Base-by-base conservation (phyloP, 805 yeast genomes). In the Kregervanrija fluxuum region DNA sequence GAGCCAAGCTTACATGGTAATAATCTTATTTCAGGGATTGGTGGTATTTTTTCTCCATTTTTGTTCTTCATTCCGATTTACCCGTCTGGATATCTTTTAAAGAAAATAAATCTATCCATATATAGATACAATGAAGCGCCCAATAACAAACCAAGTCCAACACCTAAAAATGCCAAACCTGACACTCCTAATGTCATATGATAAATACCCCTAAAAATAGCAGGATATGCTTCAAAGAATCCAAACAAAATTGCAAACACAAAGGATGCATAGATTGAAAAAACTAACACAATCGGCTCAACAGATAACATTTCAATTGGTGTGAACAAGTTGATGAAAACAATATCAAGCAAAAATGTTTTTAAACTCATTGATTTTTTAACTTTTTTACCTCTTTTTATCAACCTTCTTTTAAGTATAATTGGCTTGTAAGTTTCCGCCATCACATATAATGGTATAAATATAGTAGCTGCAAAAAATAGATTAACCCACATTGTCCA, bases 341-440 rank as follows among this genome's bases (percentile, higher is more conserved):
- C 51, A 13, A 81, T 68, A 5, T 64, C 54, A 53, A 73, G 70
- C 37, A 80, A 39, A 47, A 73, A 71, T 38, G 67, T 63, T 8
- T 49, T 56, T 15, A 60, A 33, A 8, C 68, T 65, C 46, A 64
- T 54, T 6, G 64, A 54, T 42, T 67, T 62, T 22, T 67, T 66
- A 37, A 80, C 56, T 35, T 69, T 71, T 47, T 78, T 48, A 9
- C 82, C 82, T 61, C 88, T 74, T 58, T 74, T 71, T 43, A 63
- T 62, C 14, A 89, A 87, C 59, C 91, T 72, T 35, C 60, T 64
- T 48, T 66, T 71, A 66, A 85, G 66, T 35, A 86, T 69, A 13
- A 77, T 70, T n/a, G 82, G 79, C 56, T 80, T 81, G 60, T 82
- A 85, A 17, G 95, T 87, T 64, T 87, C 96, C 4, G 74, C 83